These are phyloP conservation scores for Geosmithia flava DNA, from an alignment of 2,329 filamentous ascomycete genomes.

Conservation along the genomic window DNA sequence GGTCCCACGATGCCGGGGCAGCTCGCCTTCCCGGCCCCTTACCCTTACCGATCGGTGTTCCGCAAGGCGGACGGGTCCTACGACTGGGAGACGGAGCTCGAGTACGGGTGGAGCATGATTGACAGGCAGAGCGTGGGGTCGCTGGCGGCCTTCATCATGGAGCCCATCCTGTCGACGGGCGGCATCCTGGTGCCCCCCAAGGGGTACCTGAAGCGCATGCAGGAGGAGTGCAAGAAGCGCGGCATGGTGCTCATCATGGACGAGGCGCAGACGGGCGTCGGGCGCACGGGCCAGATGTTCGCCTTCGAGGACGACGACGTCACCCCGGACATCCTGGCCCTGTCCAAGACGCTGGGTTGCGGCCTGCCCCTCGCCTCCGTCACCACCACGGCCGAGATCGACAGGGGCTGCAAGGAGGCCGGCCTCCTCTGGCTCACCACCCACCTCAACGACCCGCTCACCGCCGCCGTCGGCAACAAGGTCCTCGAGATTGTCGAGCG, in stretches of 20 bases:
- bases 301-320: constrained; percentile 46
- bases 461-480: constrained; percentile 39
- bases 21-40: constrained; percentile 44
- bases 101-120: constrained; percentile 47
- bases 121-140: constrained; percentile 48
- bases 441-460: constrained; percentile 40
- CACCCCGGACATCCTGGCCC: constrained; percentile 44
- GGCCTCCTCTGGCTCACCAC: constrained; percentile 47
- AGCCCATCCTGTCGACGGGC: constrained; percentile 45
- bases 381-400: constrained; percentile 40
- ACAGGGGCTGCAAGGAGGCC: constrained; percentile 28
- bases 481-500: constrained; percentile 40
- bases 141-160: constrained; percentile 50
- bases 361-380: constrained; percentile 47
- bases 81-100: constrained; percentile 49
- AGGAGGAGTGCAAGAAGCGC: constrained; percentile 38
- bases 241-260: constrained; percentile 50
- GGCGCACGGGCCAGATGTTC: constrained; percentile 39
- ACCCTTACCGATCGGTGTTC: constrained; percentile 49
- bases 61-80: constrained; percentile 43
- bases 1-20: constrained; percentile 41
- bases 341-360: constrained; percentile 50
- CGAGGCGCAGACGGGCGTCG: constrained; percentile 48
- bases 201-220: constrained; percentile 46
- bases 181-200: constrained; percentile 47